Conservation (phyloP, 345 rosid genomes). For the Heritiera littoralis region DNA sequence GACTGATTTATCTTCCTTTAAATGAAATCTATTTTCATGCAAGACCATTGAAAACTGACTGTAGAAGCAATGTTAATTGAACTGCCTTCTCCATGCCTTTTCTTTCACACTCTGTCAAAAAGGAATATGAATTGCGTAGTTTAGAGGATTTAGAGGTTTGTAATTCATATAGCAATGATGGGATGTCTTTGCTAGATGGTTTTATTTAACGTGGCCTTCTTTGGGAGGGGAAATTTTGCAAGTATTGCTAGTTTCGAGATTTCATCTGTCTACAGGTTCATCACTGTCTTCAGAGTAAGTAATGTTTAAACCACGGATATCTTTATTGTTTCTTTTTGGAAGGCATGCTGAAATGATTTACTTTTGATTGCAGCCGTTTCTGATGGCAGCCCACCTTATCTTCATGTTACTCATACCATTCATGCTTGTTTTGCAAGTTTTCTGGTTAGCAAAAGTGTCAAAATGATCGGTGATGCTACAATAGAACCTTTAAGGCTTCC, state of each 20-base stretch:
- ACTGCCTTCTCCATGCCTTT: neutral
- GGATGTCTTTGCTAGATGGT: slow-evolving; percentile 61
- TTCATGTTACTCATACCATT: slow-evolving; percentile 97
- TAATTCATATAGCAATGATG: slow-evolving; percentile 21
- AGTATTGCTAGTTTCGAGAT: slow-evolving; percentile 99
- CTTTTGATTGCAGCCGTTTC: slow-evolving; percentile 68
- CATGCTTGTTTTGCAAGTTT: slow-evolving; percentile 90
- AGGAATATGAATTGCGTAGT: neutral
- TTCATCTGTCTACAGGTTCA: slow-evolving; percentile 90
- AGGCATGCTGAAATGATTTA: slow-evolving; percentile 23
- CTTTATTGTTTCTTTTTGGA: slow-evolving; percentile 20
- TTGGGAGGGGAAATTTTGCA: slow-evolving; percentile 96
- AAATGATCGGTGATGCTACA: neutral
- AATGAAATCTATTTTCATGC: neutral
- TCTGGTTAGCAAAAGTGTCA: neutral
- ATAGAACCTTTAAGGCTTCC: neutral
- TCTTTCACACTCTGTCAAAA: neutral
- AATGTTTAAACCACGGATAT: slow-evolving; percentile 7
- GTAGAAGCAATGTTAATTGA: neutral
- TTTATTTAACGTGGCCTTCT: slow-evolving; percentile 90
- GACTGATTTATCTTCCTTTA: neutral
- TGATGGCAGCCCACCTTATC: slow-evolving; percentile 92
- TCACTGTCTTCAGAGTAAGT: slow-evolving; percentile 96
- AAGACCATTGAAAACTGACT: neutral
- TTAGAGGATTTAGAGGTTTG: slow-evolving; percentile 13